Conservation (phyloP, 208 protist genomes). For the Leishmania gerbilli region DNA sequence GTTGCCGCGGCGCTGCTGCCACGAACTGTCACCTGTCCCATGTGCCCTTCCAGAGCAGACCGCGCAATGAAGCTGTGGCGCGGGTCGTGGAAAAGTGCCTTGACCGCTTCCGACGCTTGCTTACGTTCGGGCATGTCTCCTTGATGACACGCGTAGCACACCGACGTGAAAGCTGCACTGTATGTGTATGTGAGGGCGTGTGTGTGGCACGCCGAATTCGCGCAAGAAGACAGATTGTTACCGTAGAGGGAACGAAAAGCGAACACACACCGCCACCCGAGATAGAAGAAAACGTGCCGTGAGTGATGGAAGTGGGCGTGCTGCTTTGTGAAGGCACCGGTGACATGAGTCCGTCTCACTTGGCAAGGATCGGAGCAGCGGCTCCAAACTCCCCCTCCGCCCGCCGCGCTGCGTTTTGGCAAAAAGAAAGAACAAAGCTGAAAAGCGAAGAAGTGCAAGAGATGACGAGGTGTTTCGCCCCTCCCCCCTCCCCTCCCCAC, state of each 20-base stretch:
- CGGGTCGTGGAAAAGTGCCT: conserved; percentile 11
- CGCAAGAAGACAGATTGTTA: background rate
- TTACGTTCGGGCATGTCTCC: background rate
- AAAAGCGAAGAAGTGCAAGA: background rate
- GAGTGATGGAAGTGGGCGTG: background rate
- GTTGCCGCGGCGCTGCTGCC: conserved; percentile 3
- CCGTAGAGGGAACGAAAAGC: background rate
- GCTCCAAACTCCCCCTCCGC: background rate
- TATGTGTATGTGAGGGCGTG: background rate
- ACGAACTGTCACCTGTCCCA: conserved; percentile 1
- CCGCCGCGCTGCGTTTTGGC: background rate
- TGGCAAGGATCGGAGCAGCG: background rate
- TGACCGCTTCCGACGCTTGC: background rate
- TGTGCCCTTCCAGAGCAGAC: conserved; percentile 4
- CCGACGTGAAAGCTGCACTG: background rate
- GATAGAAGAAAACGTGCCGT: background rate
- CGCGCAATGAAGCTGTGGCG: conserved; percentile 15
- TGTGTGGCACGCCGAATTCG: background rate
- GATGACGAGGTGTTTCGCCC: background rate
- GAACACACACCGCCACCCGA: background rate
- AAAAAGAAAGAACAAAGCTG: background rate
- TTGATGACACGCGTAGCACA: background rate
- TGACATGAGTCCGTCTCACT: background rate
- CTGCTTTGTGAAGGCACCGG: background rate
- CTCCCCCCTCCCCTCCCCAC: background rate